A percentile compares a stretch with the other conserved stretches of the same genome.
Conservation (phyloP, 2,329 filamentous ascomycete genomes). For the Lachnellula cervina region DNA sequence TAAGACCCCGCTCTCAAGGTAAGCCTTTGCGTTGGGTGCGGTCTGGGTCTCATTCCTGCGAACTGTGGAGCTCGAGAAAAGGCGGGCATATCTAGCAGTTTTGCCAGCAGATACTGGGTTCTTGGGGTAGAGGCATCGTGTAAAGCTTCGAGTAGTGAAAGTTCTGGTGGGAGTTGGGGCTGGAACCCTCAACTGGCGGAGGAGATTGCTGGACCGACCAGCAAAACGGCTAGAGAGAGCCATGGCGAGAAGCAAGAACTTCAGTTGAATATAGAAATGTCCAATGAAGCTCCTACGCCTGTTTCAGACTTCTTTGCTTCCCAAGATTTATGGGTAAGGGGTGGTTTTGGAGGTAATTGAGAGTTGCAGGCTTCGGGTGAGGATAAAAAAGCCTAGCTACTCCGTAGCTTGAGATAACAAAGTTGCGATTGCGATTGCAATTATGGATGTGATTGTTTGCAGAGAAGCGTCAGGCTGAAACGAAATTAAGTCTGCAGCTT, state of each 20-base stretch:
- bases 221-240: conserved; percentile 30
- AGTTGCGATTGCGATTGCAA: background rate
- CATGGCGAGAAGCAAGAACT: conserved; percentile 24
- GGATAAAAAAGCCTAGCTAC: background rate
- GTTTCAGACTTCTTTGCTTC: conserved; percentile 5
- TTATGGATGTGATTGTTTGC: conserved; percentile 25
- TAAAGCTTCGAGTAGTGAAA: conserved; percentile 28
- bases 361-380: background rate
- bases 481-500: conserved; percentile 14
- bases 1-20: conserved; percentile 82
- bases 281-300: conserved; percentile 12
- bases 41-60: conserved; percentile 46
- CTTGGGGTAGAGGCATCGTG: conserved; percentile 22
- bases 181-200: conserved; percentile 28
- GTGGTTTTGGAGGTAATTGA: conserved; percentile 7
- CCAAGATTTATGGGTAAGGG: conserved; percentile 1
- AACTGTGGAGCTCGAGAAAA: conserved; percentile 28
- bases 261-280: conserved; percentile 20
- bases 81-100: conserved; percentile 23
- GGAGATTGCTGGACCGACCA: conserved; percentile 28
- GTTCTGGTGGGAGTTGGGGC: conserved; percentile 18
- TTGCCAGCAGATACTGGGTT: conserved; percentile 21
- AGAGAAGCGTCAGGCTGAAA: conserved; percentile 30
- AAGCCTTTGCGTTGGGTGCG: conserved; percentile 78
- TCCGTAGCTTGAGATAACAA: background rate